Base-by-base conservation (phyloP, 129 eudicot species). In the Erigeron canadensis region DNA sequence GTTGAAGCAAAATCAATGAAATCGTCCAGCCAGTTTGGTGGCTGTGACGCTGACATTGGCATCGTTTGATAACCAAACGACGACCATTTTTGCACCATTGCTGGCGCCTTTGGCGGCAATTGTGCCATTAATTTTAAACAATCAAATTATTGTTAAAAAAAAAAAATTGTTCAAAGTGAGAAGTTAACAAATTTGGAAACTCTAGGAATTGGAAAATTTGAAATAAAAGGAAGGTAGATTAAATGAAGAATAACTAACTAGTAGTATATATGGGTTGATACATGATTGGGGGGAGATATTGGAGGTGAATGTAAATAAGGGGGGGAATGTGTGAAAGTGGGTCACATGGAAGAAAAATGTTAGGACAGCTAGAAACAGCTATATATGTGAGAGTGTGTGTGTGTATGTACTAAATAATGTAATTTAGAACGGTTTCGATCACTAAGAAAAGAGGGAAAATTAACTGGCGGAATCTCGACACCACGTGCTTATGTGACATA, bases 101-200 rank as follows among this genome's bases (percentile, higher is more conserved):
- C 46, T 19, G 96, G 94, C 10, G 86, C 78, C 73, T 85, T 90
- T 50, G 96, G 96, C 11, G 96, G 96, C 70, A 90, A 73, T 68
- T 90, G 91, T 66, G 91, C 91, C 96, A 89, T 90, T n/a, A n/a
- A n/a, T n/a, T 28, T n/a, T 17, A 50, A 46, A 1, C 9, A 15
- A 44, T 51, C 53, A 43, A 75, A 65, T 53, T 21, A 21, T 9
- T 11, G 38, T 5, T 18, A 54, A 43, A 19, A 6, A 10, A 22
- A 6, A 9, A 16, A 42, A n/a, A 9, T 4, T 19, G 28, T n/a
- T n/a, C n/a, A n/a, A n/a, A n/a, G n/a, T n/a, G 34, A 28, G 34
- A 28, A 28, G 1, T 28, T 28, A 28, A 28, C 0, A 28, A 28
- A 28, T 28, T 0, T 28, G 34, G 34, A 28, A 28, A 28, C 34